Base-by-base conservation (phyloP, 2,329 filamentous ascomycete genomes). In the Trichoderma arundinaceum region DNA sequence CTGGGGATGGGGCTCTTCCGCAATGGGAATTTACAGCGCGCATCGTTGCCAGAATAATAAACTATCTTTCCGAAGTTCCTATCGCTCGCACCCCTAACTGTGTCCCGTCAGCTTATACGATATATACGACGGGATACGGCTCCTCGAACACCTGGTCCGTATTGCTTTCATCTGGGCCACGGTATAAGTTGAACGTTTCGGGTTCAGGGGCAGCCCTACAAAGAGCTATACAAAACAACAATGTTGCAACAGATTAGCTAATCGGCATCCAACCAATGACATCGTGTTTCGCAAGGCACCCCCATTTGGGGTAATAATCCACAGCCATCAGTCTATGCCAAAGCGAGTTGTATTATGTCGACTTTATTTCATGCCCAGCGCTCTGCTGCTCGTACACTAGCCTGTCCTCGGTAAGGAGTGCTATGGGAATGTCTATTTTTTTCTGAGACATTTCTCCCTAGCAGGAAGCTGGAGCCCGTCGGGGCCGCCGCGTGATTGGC, bases 401-500 rank as follows among this genome's bases (percentile, higher is more conserved):
- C n/a, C 46, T 22, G 4, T 17, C n/a, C 19, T 10, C 17, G 41
- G 59, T 38, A 35, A 53, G 49, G 28, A n/a, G 17, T 19, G 9
- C n/a, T 43, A 7, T 44, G n/a, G n/a, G n/a, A n/a, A n/a, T 28
- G 53, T 62, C 35, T 38, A 7, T 44, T 54, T 15, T 17, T 59
- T 38, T 49, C 59, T 62, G 59, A 62, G 59, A 62, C 59, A 62
- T 28, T 15, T 44, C 9, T 41, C 49, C 28, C 28, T 10, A 53
- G 49, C 49, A 38, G 49, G 49, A 38, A 53, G 38, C 28, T 38
- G 35, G 33, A 54, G 52, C 17, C 17, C 15, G 33, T 17, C 52
- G n/a, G n/a, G n/a, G n/a, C n/a, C n/a, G n/a, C n/a, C n/a, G 17
- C 38, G n/a, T 53, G 46, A 62, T 62, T 62, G 59, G 59, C 49